These are phyloP conservation scores for Craterostigma plantagineum DNA, from an alignment of 257 asterid genomes.

Conservation along the genomic window DNA sequence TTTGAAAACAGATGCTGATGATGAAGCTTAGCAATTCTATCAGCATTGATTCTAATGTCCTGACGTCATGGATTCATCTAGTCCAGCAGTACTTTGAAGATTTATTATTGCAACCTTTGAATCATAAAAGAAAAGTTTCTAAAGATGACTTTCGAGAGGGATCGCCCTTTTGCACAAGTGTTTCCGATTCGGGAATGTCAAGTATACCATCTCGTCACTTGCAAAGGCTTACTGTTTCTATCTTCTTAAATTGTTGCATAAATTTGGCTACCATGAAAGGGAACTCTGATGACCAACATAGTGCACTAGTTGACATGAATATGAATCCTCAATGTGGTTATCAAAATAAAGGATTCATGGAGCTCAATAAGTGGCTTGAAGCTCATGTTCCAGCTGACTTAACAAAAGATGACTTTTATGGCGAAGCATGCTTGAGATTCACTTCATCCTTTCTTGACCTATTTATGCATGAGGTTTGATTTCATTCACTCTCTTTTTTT, in stretches of 20 bases:
- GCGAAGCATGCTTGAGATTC: slow-evolving; percentile 29
- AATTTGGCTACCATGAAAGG: slow-evolving; percentile 19
- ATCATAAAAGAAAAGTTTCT: slow-evolving; percentile 14
- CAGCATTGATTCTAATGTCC: slow-evolving; percentile 24
- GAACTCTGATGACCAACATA: slow-evolving; percentile 12
- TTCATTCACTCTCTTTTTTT: slow-evolving; percentile 10
- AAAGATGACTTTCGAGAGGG: slow-evolving; percentile 38
- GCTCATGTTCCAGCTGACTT: slow-evolving; percentile 31
- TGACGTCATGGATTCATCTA: slow-evolving; percentile 38
- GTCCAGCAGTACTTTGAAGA: slow-evolving; percentile 50
- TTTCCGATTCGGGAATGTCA: slow-evolving; percentile 18
- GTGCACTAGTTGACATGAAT: slow-evolving; percentile 13
- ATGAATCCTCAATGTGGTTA: slow-evolving; percentile 14
- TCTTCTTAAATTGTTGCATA: slow-evolving; percentile 56
- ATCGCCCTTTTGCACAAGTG: slow-evolving; percentile 51
- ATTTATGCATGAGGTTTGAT: slow-evolving; percentile 74
- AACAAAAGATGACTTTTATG: slow-evolving; percentile 20
- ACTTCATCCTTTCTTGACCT: slow-evolving; percentile 55
- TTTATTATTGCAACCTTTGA: slow-evolving; percentile 35
- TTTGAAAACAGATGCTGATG: slow-evolving; percentile 47
- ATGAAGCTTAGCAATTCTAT: slow-evolving; percentile 36
- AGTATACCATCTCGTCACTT: slow-evolving; percentile 27
- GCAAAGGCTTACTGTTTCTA: slow-evolving; percentile 52
- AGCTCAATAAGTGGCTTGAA: slow-evolving; percentile 57
- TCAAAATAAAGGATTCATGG: slow-evolving; percentile 22